A percentile compares a stretch with the other conserved stretches of the same genome.
phyloP scores from a whole-genome alignment of 1,284 basidiomycete species.

The Sporisorium iseilematis-ciliati region DNA sequence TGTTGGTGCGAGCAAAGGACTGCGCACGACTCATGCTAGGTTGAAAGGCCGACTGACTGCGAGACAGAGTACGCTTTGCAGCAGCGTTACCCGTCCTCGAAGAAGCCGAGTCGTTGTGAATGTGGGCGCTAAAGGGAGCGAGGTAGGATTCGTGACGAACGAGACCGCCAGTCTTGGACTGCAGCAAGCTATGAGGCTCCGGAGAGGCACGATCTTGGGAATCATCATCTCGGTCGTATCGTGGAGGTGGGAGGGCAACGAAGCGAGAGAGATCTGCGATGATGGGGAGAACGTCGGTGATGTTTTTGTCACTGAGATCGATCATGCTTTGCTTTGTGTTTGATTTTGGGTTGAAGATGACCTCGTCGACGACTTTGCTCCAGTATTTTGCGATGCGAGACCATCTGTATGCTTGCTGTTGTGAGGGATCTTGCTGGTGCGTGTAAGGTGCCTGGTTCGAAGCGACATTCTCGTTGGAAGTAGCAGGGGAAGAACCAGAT shows the following conservation, averaged over 20 bases:
- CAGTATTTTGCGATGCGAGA: slow-evolving; percentile 40
- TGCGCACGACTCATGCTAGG: slow-evolving; percentile 27
- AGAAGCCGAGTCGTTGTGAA: slow-evolving; percentile 29
- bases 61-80: slow-evolving; percentile 21
- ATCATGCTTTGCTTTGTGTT: slow-evolving; percentile 36
- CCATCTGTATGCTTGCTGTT: slow-evolving; percentile 33
- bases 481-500: slow-evolving; percentile 25
- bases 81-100: background rate
- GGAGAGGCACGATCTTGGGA: background rate
- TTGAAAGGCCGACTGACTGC: slow-evolving; percentile 45
- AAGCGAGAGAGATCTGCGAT: slow-evolving; percentile 49
- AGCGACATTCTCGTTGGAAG: slow-evolving; percentile 21
- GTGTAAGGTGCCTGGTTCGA: background rate
- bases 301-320: slow-evolving; percentile 39
- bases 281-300: slow-evolving; percentile 46
- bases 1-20: slow-evolving; percentile 40
- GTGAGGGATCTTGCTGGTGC: slow-evolving; percentile 8
- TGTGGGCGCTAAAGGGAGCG: slow-evolving; percentile 44
- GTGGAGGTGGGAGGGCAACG: slow-evolving; percentile 45
- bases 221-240: slow-evolving; percentile 33
- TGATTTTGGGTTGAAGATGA: slow-evolving; percentile 33
- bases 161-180: slow-evolving; percentile 42
- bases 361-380: slow-evolving; percentile 46
- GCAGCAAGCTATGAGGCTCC: slow-evolving; percentile 23
- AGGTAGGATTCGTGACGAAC: slow-evolving; percentile 50